Percentiles rank a stretch among this genome's conserved stretches.
These are phyloP conservation scores for Jasminum sambac DNA, from an alignment of 257 asterid species.

Conservation along the genomic window DNA sequence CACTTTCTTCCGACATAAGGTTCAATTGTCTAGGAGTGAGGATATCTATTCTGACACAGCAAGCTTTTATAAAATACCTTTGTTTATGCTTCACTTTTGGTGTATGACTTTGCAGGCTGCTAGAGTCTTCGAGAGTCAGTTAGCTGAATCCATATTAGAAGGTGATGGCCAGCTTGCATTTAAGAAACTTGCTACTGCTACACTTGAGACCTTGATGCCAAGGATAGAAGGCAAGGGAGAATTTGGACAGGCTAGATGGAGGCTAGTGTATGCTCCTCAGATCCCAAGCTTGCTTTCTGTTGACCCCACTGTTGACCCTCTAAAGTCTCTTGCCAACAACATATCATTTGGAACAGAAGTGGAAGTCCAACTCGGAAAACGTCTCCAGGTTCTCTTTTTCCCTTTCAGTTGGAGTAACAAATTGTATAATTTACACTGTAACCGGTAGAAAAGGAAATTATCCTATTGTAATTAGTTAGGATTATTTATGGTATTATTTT, in stretches of 20 bases:
- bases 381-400: conserved; percentile 72
- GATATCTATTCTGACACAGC: background rate
- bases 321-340: conserved; percentile 92
- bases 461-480: too few species aligned
- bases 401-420: background rate
- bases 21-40: too few species aligned
- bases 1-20: too few species aligned
- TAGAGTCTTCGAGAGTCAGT: conserved; percentile 92
- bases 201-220: conserved; percentile 94
- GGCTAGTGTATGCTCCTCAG: conserved; percentile 97
- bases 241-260: conserved; percentile 99
- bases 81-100: background rate
- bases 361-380: conserved; percentile 96
- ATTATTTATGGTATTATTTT: too few species aligned
- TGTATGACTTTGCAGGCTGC: conserved; percentile 69
- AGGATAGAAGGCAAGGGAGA: conserved; percentile 98
- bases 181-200: conserved; percentile 98
- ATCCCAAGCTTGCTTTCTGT: conserved; percentile 90
- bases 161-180: conserved; percentile 98
- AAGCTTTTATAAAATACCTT: background rate
- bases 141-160: conserved; percentile 97
- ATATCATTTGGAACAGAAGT: conserved; percentile 98
- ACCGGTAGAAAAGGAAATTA: too few species aligned
- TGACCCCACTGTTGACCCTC: conserved; percentile 96
- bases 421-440: background rate